Evolutionary conservation across 1,139 yeast species (phyloP).

Genomic region (Debaryomyces nepalensis): DNA sequence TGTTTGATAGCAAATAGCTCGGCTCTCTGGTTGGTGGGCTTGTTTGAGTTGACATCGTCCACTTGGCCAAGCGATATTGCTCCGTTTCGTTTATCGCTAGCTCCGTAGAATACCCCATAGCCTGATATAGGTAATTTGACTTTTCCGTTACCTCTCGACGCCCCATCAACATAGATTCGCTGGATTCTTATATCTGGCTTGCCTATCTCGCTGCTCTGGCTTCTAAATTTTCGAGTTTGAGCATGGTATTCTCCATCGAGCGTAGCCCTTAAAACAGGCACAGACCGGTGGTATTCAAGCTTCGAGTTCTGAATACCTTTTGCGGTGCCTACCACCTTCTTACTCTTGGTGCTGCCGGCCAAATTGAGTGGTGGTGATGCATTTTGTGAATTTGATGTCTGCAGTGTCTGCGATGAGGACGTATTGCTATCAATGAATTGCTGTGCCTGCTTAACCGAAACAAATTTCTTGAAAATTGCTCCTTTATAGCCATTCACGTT

Average conservation of each 20-base stretch:
- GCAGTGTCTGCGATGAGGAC: constrained; percentile 1
- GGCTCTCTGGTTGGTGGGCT: constrained; percentile 80
- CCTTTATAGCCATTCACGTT: constrained; percentile 58
- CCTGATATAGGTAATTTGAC: constrained; percentile 56
- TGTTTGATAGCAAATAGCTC: constrained; percentile 69
- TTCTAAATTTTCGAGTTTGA: constrained; percentile 6
- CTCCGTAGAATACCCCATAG: constrained; percentile 74
- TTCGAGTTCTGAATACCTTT: neutral
- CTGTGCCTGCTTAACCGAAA: constrained; percentile 22
- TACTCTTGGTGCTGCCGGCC: neutral
- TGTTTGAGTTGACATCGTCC: constrained; percentile 16
- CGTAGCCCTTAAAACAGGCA: constrained; percentile 1
- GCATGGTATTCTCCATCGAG: constrained; percentile 8
- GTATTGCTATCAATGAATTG: constrained; percentile 12
- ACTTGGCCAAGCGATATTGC: constrained; percentile 51
- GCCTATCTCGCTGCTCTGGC: neutral
- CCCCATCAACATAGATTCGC: constrained; percentile 72
- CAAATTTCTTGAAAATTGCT: constrained; percentile 61
- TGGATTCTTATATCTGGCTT: neutral
- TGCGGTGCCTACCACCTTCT: neutral
- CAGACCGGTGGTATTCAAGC: constrained; percentile 4
- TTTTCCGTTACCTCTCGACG: constrained; percentile 60
- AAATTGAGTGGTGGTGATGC: neutral
- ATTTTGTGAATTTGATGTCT: neutral
- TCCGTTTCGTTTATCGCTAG: constrained; percentile 55